phyloP scores from a whole-genome alignment of 371 early-diverging fungal species.

The Catenaria anguillulae region DNA sequence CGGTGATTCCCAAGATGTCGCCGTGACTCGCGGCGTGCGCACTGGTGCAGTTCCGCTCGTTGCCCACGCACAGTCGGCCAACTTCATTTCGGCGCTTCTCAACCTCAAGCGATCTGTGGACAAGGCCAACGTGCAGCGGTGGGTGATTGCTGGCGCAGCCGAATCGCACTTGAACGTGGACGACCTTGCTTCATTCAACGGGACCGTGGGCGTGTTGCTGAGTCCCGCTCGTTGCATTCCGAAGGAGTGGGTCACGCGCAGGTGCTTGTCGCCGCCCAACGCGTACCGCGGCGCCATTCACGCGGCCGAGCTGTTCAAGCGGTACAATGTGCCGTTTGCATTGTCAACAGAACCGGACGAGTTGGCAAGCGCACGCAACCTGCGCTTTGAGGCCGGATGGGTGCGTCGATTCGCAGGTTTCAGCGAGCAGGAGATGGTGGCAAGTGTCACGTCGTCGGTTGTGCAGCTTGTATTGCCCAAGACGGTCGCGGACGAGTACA shows the following conservation, averaged over 20 bases:
- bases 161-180: slow-evolving; percentile 54
- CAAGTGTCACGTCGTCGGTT: not conserved
- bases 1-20: slow-evolving; percentile 7
- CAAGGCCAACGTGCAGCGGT: not conserved
- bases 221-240: slow-evolving; percentile 51
- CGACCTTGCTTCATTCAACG: slow-evolving; percentile 29
- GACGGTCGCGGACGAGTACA: not conserved
- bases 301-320: slow-evolving; percentile 22
- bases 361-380: slow-evolving; percentile 39
- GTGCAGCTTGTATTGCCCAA: not conserved
- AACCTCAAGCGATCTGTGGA: slow-evolving; percentile 29
- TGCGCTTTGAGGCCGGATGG: slow-evolving; percentile 72
- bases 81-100: slow-evolving; percentile 53
- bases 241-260: slow-evolving; percentile 41
- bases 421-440: not conserved
- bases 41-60: slow-evolving; percentile 47
- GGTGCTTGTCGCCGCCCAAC: slow-evolving; percentile 44
- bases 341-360: slow-evolving; percentile 33
- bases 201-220: slow-evolving; percentile 44
- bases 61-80: slow-evolving; percentile 41
- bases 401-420: slow-evolving; percentile 23
- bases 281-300: slow-evolving; percentile 41
- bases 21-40: slow-evolving; percentile 26
- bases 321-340: slow-evolving; percentile 47
- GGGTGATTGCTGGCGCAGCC: slow-evolving; percentile 40